Base-by-base conservation (phyloP, 441 rosid species). In the Viola pubescens region DNA sequence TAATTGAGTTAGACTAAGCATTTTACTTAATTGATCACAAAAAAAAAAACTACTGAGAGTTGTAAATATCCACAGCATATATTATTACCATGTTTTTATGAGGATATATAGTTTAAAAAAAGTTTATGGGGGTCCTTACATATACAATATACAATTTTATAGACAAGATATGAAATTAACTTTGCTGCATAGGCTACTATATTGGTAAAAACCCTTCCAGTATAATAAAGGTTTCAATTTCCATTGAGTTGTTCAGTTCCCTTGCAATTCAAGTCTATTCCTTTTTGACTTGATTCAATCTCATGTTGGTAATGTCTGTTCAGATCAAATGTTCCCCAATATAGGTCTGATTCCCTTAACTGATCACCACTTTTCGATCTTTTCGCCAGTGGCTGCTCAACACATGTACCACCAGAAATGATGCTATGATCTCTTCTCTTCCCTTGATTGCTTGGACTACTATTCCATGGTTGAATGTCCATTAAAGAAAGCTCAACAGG, bases 401-500 rank as follows among this genome's bases (percentile, higher is more conserved):
- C 66, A 52, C 66, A 58, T 60, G 49, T 62, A 40, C 73, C 77
- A 46, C 81, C 81, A 65, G 77, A 70, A 63, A 52, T 14, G 46
- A 64, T 61, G 60, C 66, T 60, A 41, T 46, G 63, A 53, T 62
- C 78, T 75, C 91, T 83, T 71, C 81, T 87, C 80, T 77, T 86
- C 38, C 63, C 74, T 62, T 73, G 67, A 58, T 65, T 64, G 69
- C 68, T 63, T 66, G 69, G 62, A 14, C 58, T 42, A 34, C 39
- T 47, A 58, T 57, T 46, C 54, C 59, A 45, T 16, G 68, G 65
- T 53, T 70, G 79, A 64, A 74, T 62, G 65, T 82, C 85, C 84
- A 75, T 77, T 58, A 88, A 73, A 53, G 82, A 70, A 63, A 88
- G 89, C 70, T 83, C 96, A 58, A 79, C 16, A 4, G 70, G 66